Evolutionary conservation across 257 asterid genomes (phyloP).

Genomic region (Nicotiana benthamiana): DNA sequence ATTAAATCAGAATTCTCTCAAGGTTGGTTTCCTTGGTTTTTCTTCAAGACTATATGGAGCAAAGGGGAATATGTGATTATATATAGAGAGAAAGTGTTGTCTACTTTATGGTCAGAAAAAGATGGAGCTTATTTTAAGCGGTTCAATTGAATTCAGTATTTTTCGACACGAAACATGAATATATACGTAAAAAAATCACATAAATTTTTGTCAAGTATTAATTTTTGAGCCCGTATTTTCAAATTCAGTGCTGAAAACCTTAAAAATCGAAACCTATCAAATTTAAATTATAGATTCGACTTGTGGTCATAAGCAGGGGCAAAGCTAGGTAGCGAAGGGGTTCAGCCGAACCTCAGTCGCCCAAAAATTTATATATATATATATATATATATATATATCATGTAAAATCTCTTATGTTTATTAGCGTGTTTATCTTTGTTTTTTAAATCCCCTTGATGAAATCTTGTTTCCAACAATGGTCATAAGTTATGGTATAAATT

Average conservation of each 20-base stretch:
- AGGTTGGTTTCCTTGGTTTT: not conserved
- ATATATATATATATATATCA: too few species aligned
- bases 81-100: constrained; percentile 1
- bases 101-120: not conserved
- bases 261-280: not conserved
- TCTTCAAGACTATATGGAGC: not conserved
- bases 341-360: too few species aligned
- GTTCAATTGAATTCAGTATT: not conserved
- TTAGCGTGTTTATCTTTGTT: too few species aligned
- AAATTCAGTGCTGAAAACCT: not conserved
- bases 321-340: too few species aligned
- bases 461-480: not conserved
- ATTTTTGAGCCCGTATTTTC: too few species aligned
- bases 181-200: too few species aligned
- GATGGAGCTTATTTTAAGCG: not conserved
- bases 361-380: too few species aligned
- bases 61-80: not conserved
- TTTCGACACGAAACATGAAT: not conserved
- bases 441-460: too few species aligned
- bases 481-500: constrained; percentile 7
- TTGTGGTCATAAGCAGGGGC: too few species aligned
- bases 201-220: too few species aligned
- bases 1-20: not conserved
- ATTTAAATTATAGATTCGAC: not conserved
- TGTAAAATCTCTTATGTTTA: too few species aligned